These are phyloP conservation scores for Claviceps sp. DNA, from an alignment of 2,329 filamentous ascomycete genomes.

Conservation along the genomic window DNA sequence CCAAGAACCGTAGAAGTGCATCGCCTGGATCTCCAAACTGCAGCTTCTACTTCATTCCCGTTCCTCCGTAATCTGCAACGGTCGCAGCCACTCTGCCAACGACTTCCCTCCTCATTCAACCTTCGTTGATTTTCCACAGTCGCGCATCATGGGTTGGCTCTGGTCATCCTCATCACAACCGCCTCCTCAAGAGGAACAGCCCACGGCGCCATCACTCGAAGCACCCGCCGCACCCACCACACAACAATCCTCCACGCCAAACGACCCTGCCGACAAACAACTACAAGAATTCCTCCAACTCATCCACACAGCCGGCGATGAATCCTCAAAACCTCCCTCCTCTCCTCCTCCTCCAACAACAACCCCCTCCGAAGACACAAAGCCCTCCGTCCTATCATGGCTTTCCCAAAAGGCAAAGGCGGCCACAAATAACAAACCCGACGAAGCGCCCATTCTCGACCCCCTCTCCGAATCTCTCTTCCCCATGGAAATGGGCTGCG, in stretches of 20 bases:
- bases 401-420: constrained; percentile 20
- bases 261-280: constrained; percentile 31
- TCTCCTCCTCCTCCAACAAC: constrained; percentile 7
- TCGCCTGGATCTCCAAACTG: too few relatives aligned
- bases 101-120: too few relatives aligned
- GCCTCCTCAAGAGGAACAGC: constrained; percentile 13
- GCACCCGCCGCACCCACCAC: constrained; percentile 4
- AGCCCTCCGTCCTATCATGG: constrained; percentile 20
- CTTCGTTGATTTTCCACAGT: neutral
- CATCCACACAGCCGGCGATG: constrained; percentile 21
- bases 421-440: constrained; percentile 10
- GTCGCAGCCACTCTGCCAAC: too few relatives aligned
- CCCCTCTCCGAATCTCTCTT: constrained; percentile 56
- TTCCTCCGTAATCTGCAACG: too few relatives aligned
- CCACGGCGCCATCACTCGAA: constrained; percentile 7
- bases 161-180: constrained; percentile 31
- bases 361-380: constrained; percentile 17
- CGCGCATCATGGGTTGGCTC: constrained; percentile 45
- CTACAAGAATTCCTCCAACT: constrained; percentile 40
- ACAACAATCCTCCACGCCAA: constrained; percentile 12
- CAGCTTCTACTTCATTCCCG: too few relatives aligned
- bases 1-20: too few relatives aligned
- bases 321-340: constrained; percentile 11
- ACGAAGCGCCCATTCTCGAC: constrained; percentile 19
- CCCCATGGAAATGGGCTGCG: constrained; percentile 76